Conservation (phyloP, 2,329 filamentous ascomycete species). For the Phialophora expanda region DNA sequence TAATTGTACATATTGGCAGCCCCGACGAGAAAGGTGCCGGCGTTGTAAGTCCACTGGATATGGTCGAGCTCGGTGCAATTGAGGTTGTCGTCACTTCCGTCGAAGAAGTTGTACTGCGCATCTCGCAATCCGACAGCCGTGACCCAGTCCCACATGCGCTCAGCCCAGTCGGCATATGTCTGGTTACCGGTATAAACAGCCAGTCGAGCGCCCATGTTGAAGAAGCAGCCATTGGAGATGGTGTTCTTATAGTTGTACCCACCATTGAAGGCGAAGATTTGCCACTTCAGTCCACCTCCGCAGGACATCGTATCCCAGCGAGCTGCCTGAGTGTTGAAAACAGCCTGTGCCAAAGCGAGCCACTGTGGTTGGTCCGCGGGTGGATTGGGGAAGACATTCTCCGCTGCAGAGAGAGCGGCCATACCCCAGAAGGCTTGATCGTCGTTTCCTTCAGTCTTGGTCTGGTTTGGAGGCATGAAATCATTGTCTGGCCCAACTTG, state of each 20-base stretch:
- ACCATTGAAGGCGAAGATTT: conserved; percentile 78
- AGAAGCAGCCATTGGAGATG: conserved; percentile 63
- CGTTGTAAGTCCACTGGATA: conserved; percentile 64
- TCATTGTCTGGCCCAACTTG: conserved; percentile 75
- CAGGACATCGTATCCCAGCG: conserved; percentile 73
- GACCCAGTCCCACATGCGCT: conserved; percentile 66
- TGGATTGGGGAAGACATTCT: conserved; percentile 75
- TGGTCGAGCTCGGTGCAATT: conserved; percentile 60
- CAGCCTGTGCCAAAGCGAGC: conserved; percentile 77
- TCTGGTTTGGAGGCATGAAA: conserved; percentile 72
- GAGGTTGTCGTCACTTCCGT: conserved; percentile 58
- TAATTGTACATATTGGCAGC: conserved; percentile 63
- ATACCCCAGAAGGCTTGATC: conserved; percentile 83
- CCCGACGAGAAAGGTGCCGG: conserved; percentile 60
- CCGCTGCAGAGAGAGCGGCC: conserved; percentile 77
- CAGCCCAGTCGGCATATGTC: conserved; percentile 79
- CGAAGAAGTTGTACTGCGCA: conserved; percentile 58
- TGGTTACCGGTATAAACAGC: conserved; percentile 78
- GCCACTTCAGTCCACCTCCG: conserved; percentile 79
- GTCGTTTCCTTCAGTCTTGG: conserved; percentile 57
- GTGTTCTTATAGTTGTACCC: conserved; percentile 67
- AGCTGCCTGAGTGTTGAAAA: conserved; percentile 76
- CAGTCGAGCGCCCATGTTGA: conserved; percentile 68
- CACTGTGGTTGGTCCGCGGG: conserved; percentile 68
- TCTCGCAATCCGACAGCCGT: conserved; percentile 57